A percentile compares a stretch with the other conserved stretches of the same genome.
Evolutionary conservation across 768 basidiomycete genomes (phyloP).

Genomic region (Scleroderma bovista): DNA sequence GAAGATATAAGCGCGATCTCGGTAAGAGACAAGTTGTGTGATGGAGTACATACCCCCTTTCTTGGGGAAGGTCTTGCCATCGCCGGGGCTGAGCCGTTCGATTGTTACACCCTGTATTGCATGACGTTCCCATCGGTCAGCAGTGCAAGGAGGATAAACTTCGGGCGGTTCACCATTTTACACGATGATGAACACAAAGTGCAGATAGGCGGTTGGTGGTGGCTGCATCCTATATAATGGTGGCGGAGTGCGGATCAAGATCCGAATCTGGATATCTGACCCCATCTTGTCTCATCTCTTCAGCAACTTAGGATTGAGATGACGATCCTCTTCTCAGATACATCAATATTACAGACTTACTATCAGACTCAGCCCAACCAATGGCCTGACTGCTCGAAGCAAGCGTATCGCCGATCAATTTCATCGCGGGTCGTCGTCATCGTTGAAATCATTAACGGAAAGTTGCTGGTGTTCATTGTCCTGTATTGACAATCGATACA

Average conservation of each 20-base stretch:
- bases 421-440: background rate
- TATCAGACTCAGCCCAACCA: background rate
- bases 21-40: constrained; percentile 2
- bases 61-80: constrained; percentile 61
- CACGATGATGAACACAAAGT: constrained; percentile 23
- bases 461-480: too few relatives aligned
- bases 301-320: background rate
- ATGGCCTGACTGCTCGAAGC: background rate
- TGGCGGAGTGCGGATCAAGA: constrained; percentile 73
- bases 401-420: background rate
- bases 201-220: background rate
- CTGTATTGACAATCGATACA: background rate
- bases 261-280: constrained; percentile 42
- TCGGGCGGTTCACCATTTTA: constrained; percentile 25
- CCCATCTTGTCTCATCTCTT: background rate
- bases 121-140: constrained; percentile 2
- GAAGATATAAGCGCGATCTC: constrained; percentile 21
- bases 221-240: constrained; percentile 32
- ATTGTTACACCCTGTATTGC: constrained; percentile 58
- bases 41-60: constrained; percentile 51
- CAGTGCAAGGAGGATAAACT: background rate
- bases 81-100: constrained; percentile 52
- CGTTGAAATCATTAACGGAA: background rate
- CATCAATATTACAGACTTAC: background rate
- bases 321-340: background rate